phyloP scores from a whole-genome alignment of 2,329 filamentous ascomycete genomes.

The Massarina eburnea region DNA sequence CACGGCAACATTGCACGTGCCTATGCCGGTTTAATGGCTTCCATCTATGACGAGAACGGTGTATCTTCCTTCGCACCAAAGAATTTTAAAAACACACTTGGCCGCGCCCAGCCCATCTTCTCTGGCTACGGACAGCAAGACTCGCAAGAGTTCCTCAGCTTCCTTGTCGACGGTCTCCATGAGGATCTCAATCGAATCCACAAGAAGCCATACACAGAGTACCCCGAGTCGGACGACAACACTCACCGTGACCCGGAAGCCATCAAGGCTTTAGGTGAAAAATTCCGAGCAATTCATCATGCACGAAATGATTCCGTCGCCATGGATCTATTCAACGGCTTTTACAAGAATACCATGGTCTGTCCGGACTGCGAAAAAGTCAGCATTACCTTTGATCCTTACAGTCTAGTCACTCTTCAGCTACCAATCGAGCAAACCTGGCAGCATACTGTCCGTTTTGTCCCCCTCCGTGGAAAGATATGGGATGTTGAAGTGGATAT shows the following conservation, averaged over 20 bases:
- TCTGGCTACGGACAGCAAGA: conserved; percentile 96
- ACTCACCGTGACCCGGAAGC: conserved; percentile 83
- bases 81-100: conserved; percentile 80
- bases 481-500: conserved; percentile 76
- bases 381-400: conserved; percentile 98
- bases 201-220: conserved; percentile 96
- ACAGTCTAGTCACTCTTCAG: conserved; percentile 90
- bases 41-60: conserved; percentile 73
- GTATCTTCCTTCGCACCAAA: conserved; percentile 73
- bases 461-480: conserved; percentile 72
- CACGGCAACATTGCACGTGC: conserved; percentile 82
- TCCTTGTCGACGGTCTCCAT: conserved; percentile 89
- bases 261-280: conserved; percentile 80
- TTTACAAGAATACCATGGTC: conserved; percentile 97
- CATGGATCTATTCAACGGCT: conserved; percentile 91
- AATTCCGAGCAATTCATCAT: conserved; percentile 90
- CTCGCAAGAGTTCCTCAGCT: conserved; percentile 94
- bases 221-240: conserved; percentile 95
- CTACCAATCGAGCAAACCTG: conserved; percentile 85
- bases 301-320: conserved; percentile 93
- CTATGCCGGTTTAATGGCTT: conserved; percentile 74
- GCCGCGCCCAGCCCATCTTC: conserved; percentile 79
- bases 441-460: conserved; percentile 73
- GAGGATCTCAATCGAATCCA: conserved; percentile 92
- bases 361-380: conserved; percentile 91